Evolutionary conservation across 345 rosid species (phyloP).

Genomic region (Zanthoxylum bungeanum): DNA sequence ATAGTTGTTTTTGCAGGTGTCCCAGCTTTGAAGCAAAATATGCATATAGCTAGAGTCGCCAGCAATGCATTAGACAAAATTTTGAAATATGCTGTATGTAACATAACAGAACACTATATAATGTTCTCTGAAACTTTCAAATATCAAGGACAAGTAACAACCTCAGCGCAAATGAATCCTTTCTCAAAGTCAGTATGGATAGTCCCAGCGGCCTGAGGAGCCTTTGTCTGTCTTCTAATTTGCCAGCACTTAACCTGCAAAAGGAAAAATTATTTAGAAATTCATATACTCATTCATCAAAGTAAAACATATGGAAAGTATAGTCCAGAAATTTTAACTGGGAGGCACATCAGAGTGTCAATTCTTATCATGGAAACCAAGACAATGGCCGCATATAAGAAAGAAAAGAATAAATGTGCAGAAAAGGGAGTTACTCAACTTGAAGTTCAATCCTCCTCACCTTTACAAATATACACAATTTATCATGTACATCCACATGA

Average conservation of each 20-base stretch:
- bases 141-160: constrained; percentile 23
- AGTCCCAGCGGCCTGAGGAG: constrained; percentile 98
- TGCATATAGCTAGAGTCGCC: background rate
- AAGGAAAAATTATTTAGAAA: constrained; percentile 7
- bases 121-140: background rate
- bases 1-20: background rate
- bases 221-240: constrained; percentile 85
- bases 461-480: background rate
- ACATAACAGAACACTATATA: background rate
- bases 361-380: background rate
- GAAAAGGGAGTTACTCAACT: background rate
- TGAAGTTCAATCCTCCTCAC: background rate
- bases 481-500: background rate
- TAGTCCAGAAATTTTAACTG: background rate
- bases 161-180: constrained; percentile 99
- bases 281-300: background rate
- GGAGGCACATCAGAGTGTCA: background rate
- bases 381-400: background rate
- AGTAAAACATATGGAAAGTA: background rate
- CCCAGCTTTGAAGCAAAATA: background rate
- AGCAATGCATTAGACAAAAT: background rate
- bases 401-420: background rate
- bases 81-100: background rate
- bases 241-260: constrained; percentile 98
- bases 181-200: constrained; percentile 94